Evolutionary conservation across 2,329 filamentous ascomycete species (phyloP), one percentile per base, ranked within the genome.

Genomic region (Raffaelea arxii): DNA sequence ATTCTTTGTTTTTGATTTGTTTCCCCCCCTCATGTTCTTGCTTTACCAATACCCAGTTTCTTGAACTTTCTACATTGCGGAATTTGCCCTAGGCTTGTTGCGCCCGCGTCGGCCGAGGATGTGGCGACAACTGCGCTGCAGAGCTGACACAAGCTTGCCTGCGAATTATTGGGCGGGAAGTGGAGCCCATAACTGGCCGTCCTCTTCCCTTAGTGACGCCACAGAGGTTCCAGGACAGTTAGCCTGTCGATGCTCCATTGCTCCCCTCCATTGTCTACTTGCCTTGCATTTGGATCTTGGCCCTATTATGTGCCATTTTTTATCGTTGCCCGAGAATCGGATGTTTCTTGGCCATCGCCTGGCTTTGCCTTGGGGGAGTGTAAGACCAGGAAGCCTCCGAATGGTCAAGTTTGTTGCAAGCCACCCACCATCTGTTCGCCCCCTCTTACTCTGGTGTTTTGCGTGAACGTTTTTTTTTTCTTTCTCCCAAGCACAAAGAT

Each of bases 311-410:
- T 30, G 32, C 32, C 32, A 36, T 27, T 3, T 6, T 27, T 12
- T 23, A 16, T 41, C 52, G 37, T 52, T 51, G 49, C 51, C 53
- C 56, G 55, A 53, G 55, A 56, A 54, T 54, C 59, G 55, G 52
- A 21, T 39, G 37, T 39, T 39, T 39, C 37, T 10, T 36, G 14
- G 32, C 32, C 32, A 36, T n/a, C n/a, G n/a, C n/a, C n/a, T n/a
- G n/a, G n/a, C n/a, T n/a, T n/a, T n/a, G n/a, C n/a, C n/a, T n/a
- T n/a, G n/a, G n/a, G n/a, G n/a, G n/a, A n/a, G n/a, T n/a, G n/a
- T n/a, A n/a, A n/a, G n/a, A n/a, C n/a, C n/a, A n/a, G n/a, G n/a
- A n/a, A n/a, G n/a, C n/a, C n/a, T n/a, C n/a, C n/a, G n/a, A n/a
- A n/a, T n/a, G n/a, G n/a, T n/a, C n/a, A n/a, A n/a, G n/a, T n/a